phyloP scores from a whole-genome alignment of 441 rosid genomes.

The Capsella rubella region DNA sequence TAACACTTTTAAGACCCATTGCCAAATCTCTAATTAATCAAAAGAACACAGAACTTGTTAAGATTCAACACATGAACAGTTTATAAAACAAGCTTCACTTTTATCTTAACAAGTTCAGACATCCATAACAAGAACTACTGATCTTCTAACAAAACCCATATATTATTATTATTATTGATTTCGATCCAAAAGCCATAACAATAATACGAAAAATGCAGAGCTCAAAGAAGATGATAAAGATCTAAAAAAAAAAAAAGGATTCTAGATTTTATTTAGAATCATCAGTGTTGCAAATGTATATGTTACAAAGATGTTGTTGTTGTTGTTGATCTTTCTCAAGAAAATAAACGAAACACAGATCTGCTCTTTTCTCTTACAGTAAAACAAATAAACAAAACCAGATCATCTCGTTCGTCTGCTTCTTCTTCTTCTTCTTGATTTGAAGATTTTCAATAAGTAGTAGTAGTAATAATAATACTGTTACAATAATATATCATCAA shows the following conservation, averaged over 20 bases:
- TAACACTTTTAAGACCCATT: not conserved
- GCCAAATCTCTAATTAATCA: not conserved
- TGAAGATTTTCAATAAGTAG: not conserved
- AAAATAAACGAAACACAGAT: constrained; percentile 22
- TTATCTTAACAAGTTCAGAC: not conserved
- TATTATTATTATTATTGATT: not conserved
- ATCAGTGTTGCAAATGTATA: constrained; percentile 28
- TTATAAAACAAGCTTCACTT: not conserved
- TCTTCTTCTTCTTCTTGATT: constrained; percentile 28
- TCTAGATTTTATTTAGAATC: constrained; percentile 33
- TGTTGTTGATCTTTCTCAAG: constrained; percentile 19
- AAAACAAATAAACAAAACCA: constrained; percentile 28
- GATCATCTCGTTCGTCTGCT: constrained; percentile 29
- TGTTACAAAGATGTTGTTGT: constrained; percentile 23
- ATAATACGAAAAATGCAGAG: not conserved
- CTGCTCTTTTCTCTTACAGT: constrained; percentile 20
- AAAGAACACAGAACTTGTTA: not conserved
- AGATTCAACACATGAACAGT: not conserved
- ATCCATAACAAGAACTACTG: not conserved
- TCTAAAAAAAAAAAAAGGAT: constrained; percentile 5
- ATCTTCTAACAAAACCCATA: constrained; percentile 7
- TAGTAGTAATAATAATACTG: constrained; percentile 32
- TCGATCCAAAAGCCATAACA: constrained; percentile 5
- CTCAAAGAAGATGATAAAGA: not conserved
- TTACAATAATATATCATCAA: constrained; percentile 34